Conservation (phyloP, 352 stramenopile genomes). For the Phytopythium boreale region DNA sequence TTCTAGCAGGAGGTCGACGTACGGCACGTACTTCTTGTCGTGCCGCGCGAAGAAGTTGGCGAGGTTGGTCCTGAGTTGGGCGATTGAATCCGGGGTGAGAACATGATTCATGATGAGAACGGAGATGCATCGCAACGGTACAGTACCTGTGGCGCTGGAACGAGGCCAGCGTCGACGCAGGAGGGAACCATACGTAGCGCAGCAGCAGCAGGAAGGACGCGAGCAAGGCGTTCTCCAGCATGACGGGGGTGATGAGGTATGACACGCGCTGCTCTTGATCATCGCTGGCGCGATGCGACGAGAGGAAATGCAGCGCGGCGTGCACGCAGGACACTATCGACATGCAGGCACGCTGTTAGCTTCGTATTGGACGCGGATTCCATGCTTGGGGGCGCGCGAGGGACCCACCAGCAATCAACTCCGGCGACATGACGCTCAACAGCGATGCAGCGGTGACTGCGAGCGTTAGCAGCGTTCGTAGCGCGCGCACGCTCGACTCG, state of each 20-base stretch:
- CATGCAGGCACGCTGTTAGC: not conserved
- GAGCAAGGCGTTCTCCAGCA: constrained; percentile 26
- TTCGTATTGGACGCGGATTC: no score
- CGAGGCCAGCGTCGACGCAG: constrained; percentile 28
- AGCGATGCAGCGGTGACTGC: constrained; percentile 11
- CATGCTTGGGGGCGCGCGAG: no score
- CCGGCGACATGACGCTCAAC: constrained; percentile 9
- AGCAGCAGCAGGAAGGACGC: constrained; percentile 31
- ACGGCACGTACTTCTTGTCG: constrained; percentile 36
- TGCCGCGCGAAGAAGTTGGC: constrained; percentile 43
- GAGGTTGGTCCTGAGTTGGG: constrained; percentile 19
- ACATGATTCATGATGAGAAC: not conserved
- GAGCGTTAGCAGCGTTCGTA: constrained; percentile 20
- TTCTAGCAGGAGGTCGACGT: constrained; percentile 38
- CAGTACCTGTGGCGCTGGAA: constrained; percentile 34
- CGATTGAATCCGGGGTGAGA: constrained; percentile 5
- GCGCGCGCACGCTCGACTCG: not conserved
- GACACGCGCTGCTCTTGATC: not conserved
- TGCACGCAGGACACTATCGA: constrained; percentile 11
- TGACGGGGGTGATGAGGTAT: constrained; percentile 4
- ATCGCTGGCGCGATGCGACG: not conserved
- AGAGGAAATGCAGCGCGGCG: constrained; percentile 16
- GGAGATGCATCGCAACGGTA: not conserved
- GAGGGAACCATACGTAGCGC: constrained; percentile 34
- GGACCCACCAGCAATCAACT: constrained; percentile 11